Base-by-base conservation (phyloP, 371 early-diverging fungal species). In the Lichtheimia hyalospora region DNA sequence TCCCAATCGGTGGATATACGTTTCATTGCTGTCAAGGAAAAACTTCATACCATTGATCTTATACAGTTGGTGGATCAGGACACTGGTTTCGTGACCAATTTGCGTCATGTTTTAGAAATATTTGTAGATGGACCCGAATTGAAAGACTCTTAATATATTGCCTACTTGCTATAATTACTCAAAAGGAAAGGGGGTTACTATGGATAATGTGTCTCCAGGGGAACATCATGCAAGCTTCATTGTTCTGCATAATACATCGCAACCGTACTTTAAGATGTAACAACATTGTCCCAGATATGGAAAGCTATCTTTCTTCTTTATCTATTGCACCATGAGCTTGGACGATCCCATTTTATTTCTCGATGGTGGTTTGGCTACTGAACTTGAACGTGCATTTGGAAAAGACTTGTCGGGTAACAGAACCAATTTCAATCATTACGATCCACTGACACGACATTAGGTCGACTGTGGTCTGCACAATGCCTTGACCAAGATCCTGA, bases 21-120 rank as follows among this genome's bases (percentile, higher is more conserved):
- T 55, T 92, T 90, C 61, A 89, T 92, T 66, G 89, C 91, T 7
- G 81, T 89, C 59, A 86, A 87, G 62, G 91, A 91, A 52, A 78
- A 83, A 52, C 60, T 89, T 53, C 89, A 91, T 60, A 74, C 83
- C 6, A 81, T 92, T 50, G 89, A 89, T 54, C 61, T 84, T 20
- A 77, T 89, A 7, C 86, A 88, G 51, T 62, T 89, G n/a, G 84
- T 88, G 2, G 89, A 89, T 62, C 79, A 78, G 54, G 89, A 89
- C 58, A 85, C 87, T 2, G 86, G 87, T 25, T 84, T 82, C 60
- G 84, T 86, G 6, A 86, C 84, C 18, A 86, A 87, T 58, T 60
- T 89, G 60, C 71, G 89, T 18, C 80, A 87, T 62, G 81, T 74
- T 6, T 64, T 81, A 0, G 84, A 79, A 46, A 66, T 79, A 7